These are phyloP conservation scores for Asterionellopsis glacialis DNA, from an alignment of 108 stramenopile genomes.

Conservation along the genomic window DNA sequence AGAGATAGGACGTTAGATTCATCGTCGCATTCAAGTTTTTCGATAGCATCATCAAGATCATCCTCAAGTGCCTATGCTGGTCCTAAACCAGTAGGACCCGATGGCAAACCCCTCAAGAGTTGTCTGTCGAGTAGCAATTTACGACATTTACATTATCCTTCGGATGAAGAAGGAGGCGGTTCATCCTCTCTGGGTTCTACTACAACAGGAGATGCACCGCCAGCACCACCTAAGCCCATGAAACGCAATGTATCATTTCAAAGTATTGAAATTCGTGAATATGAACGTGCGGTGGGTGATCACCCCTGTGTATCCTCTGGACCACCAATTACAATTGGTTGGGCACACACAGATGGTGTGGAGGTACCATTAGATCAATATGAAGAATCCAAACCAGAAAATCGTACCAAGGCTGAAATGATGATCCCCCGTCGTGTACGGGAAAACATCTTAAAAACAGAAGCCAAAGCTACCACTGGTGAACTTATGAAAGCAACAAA, in stretches of 20 bases:
- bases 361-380: constrained; percentile 47
- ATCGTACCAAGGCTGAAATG: not conserved
- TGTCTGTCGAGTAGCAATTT: too few species aligned
- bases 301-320: constrained; percentile 49
- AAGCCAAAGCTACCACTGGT: not conserved
- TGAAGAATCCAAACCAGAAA: constrained; percentile 25
- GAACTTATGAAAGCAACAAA: not conserved
- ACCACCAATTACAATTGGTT: constrained; percentile 33
- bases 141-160: too few species aligned
- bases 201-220: too few species aligned
- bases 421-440: not conserved
- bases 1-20: too few species aligned
- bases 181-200: too few species aligned
- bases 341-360: constrained; percentile 52
- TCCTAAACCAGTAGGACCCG: too few species aligned
- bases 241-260: constrained; percentile 25
- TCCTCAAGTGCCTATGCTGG: too few species aligned
- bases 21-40: too few species aligned
- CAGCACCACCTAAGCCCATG: too few species aligned
- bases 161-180: too few species aligned
- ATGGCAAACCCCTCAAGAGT: too few species aligned
- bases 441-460: not conserved
- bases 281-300: constrained; percentile 71
- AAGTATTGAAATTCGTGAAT: constrained; percentile 63
- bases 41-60: too few species aligned